Conservation (phyloP, 495 filamentous ascomycete species). For the Penicillium alfredii region DNA sequence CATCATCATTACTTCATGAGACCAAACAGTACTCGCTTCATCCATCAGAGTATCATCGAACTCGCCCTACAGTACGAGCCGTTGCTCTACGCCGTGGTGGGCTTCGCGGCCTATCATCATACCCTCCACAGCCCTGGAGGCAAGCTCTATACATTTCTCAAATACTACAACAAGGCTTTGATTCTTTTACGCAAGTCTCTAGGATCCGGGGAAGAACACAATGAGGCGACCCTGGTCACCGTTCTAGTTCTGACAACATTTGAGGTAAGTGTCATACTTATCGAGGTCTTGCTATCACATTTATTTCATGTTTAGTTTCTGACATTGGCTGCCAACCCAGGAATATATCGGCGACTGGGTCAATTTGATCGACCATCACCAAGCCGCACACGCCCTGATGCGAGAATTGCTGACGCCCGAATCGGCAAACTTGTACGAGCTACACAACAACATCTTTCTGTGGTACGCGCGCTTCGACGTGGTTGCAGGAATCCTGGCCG, state of each 20-base stretch:
- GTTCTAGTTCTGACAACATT: constrained; percentile 90
- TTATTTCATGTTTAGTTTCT: constrained; percentile 22
- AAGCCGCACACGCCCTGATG: constrained; percentile 77
- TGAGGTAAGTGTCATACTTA: constrained; percentile 57
- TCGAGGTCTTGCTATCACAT: neutral
- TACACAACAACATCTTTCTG: constrained; percentile 62
- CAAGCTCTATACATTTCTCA: constrained; percentile 72
- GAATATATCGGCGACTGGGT: constrained; percentile 94
- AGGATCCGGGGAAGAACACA: constrained; percentile 61
- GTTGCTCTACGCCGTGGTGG: constrained; percentile 82
- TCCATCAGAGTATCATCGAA: constrained; percentile 63
- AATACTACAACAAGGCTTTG: constrained; percentile 86
- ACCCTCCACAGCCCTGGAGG: constrained; percentile 62
- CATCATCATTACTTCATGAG: constrained; percentile 77
- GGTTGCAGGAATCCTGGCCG: constrained; percentile 74
- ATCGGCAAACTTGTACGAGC: constrained; percentile 61
- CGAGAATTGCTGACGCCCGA: constrained; percentile 71
- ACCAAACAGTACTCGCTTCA: constrained; percentile 59
- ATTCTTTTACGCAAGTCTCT: constrained; percentile 66
- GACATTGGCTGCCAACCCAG: constrained; percentile 35
- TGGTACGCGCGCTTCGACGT: constrained; percentile 93
- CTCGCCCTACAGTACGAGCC: constrained; percentile 73
- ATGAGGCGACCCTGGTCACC: constrained; percentile 71
- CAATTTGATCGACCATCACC: constrained; percentile 87
- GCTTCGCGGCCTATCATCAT: constrained; percentile 83